Percentiles rank a stretch among this genome's conserved stretches.
Conservation (phyloP, 176 grass and related monocot genomes). For the Lolium perenne region DNA sequence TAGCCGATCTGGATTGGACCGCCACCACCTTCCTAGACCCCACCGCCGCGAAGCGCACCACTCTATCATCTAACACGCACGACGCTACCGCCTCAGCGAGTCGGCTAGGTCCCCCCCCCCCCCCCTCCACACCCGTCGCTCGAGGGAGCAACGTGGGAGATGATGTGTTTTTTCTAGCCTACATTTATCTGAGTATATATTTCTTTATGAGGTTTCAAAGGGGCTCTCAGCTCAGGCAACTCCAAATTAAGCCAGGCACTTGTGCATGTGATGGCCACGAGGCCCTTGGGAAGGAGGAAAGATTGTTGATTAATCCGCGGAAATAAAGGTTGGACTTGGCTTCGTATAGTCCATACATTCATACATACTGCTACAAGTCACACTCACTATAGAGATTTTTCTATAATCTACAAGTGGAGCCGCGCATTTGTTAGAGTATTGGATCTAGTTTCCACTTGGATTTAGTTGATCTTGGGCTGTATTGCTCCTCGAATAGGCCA, state of each 20-base stretch:
- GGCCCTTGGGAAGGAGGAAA: conserved; percentile 1
- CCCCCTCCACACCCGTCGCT: too few relatives aligned
- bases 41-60: too few relatives aligned
- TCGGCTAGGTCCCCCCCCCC: too few relatives aligned
- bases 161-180: too few relatives aligned
- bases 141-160: too few relatives aligned
- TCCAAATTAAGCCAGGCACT: neutral
- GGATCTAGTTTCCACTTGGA: conserved; percentile 9
- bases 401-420: neutral
- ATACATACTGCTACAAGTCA: neutral
- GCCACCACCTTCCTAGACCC: too few relatives aligned
- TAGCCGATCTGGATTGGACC: too few relatives aligned
- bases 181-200: neutral
- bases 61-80: too few relatives aligned
- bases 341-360: neutral
- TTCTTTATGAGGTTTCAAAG: neutral
- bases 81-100: too few relatives aligned
- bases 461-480: neutral
- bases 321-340: conserved; percentile 38
- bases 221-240: neutral
- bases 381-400: neutral
- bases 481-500: neutral
- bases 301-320: neutral
- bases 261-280: conserved; percentile 37
- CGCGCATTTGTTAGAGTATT: neutral